Conservation (phyloP, 495 filamentous ascomycete species). For the Xylaria bambusicola region DNA sequence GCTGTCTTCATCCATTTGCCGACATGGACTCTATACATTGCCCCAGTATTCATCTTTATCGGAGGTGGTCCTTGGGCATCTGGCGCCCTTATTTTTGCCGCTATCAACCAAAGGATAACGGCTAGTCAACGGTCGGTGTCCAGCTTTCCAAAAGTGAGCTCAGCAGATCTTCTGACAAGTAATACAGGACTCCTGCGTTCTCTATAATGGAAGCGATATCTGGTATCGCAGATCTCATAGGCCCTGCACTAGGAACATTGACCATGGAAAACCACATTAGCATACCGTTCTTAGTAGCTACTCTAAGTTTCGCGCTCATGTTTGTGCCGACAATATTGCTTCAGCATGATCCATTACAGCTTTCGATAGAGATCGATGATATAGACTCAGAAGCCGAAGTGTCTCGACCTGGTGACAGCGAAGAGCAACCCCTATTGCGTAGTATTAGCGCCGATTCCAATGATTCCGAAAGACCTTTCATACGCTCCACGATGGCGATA, state of each 20-base stretch:
- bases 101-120: constrained; percentile 3
- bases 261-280: constrained; percentile 9
- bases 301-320: constrained; percentile 1
- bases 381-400: background rate
- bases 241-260: background rate
- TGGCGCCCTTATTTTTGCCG: constrained; percentile 7
- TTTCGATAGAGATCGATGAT: background rate
- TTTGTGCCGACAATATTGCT: constrained; percentile 3
- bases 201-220: constrained; percentile 10
- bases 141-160: too few relatives aligned
- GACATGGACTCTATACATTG: constrained; percentile 2
- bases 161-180: background rate
- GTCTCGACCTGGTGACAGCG: background rate
- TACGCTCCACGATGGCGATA: background rate
- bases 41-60: constrained; percentile 1
- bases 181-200: constrained; percentile 1
- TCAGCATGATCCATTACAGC: background rate
- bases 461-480: background rate
- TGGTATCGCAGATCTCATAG: constrained; percentile 4
- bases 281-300: constrained; percentile 3
- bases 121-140: background rate
- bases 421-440: background rate
- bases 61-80: constrained; percentile 10
- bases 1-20: background rate
- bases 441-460: background rate